These are phyloP conservation scores for Gossypium mustelinum DNA, from an alignment of 345 rosid genomes.

Conservation along the genomic window DNA sequence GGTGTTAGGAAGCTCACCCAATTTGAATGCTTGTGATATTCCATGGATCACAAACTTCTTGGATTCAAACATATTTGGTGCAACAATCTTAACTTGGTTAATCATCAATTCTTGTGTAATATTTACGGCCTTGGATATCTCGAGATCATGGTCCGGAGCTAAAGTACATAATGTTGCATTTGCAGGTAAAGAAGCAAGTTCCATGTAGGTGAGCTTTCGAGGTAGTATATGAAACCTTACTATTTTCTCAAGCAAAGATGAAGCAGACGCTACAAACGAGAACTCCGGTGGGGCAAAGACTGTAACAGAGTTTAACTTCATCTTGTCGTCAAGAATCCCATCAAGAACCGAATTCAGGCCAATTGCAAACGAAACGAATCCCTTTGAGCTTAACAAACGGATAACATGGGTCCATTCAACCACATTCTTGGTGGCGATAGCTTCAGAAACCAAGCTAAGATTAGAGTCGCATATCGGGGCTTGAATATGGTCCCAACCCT, in stretches of 20 bases:
- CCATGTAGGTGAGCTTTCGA: constrained; percentile 33
- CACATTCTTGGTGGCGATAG: constrained; percentile 24
- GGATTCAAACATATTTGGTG: constrained; percentile 52
- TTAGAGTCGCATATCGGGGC: constrained; percentile 32
- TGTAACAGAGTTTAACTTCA: constrained; percentile 45
- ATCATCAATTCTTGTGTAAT: constrained; percentile 29
- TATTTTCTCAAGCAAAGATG: constrained; percentile 45
- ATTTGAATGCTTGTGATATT: constrained; percentile 42
- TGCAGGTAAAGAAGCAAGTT: constrained; percentile 45
- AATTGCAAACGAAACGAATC: constrained; percentile 67
- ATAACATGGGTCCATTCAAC: constrained; percentile 57
- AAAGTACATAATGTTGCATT: constrained; percentile 42
- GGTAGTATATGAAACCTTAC: constrained; percentile 56
- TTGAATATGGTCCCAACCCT: constrained; percentile 30
- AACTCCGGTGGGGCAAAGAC: constrained; percentile 60
- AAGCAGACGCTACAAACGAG: constrained; percentile 40
- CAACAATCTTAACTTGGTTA: constrained; percentile 44
- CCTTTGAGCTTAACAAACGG: constrained; percentile 58
- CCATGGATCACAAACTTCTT: constrained; percentile 52
- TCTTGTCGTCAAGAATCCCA: constrained; percentile 41
- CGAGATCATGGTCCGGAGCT: constrained; percentile 38
- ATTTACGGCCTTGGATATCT: constrained; percentile 28
- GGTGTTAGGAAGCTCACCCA: constrained; percentile 22
- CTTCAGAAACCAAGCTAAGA: constrained; percentile 20
- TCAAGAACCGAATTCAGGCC: constrained; percentile 65